phyloP scores from a whole-genome alignment of 768 basidiomycete species.

The Rubroboletus pulcherrimus region DNA sequence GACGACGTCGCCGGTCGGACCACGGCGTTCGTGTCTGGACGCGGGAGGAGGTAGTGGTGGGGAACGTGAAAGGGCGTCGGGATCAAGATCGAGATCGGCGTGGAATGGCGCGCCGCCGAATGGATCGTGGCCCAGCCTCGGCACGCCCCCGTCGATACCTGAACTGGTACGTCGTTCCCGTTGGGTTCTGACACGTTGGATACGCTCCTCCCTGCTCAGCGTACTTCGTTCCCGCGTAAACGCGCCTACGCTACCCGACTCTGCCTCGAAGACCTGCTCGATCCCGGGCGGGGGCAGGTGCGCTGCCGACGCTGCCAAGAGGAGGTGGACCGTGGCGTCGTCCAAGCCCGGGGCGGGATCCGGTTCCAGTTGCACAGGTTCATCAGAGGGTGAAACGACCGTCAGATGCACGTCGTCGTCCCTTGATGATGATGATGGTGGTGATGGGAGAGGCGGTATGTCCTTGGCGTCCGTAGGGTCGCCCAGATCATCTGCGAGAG shows the following conservation, averaged over 20 bases:
- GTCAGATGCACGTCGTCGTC: conserved; percentile 5
- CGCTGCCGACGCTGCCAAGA: conserved; percentile 46
- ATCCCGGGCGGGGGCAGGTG: conserved; percentile 63
- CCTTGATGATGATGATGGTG: neutral
- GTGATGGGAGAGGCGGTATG: neutral
- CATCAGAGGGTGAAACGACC: conserved; percentile 22
- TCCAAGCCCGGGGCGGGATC: conserved; percentile 29
- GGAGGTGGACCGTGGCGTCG: conserved; percentile 54
- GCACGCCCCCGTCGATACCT: neutral
- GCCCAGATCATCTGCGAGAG: neutral
- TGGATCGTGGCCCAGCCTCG: neutral
- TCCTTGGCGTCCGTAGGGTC: neutral
- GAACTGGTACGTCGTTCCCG: conserved; percentile 31
- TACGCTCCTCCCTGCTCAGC: conserved; percentile 72
- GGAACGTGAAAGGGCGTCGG: neutral
- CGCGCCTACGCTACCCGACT: conserved; percentile 32
- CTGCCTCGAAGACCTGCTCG: conserved; percentile 83
- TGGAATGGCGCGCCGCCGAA: neutral
- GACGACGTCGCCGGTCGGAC: conserved; percentile 75
- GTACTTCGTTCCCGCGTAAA: conserved; percentile 60
- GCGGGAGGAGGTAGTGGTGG: neutral
- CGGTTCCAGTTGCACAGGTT: conserved; percentile 13
- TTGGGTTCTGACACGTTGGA: conserved; percentile 49
- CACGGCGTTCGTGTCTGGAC: conserved; percentile 49
- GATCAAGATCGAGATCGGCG: conserved; percentile 14